Base-by-base conservation (phyloP, 140 eudicot species). In the Cichorium intybus region DNA sequence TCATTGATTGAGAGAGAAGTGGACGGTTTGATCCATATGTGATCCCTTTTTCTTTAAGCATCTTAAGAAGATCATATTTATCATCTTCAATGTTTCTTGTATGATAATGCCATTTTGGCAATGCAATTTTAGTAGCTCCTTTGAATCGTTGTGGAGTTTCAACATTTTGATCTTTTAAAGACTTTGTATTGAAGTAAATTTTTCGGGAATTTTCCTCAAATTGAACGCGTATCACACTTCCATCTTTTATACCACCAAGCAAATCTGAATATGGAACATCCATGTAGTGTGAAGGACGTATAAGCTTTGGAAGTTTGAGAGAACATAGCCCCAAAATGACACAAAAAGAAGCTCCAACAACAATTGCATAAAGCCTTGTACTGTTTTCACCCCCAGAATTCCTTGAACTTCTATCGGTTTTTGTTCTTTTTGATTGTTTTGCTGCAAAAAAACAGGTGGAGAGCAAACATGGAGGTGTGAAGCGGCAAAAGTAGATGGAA, bases 71-170 rank as follows among this genome's bases (percentile, higher is more conserved):
- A 8, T 77, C 82, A 26, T 65, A 71, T 59, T 51, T 77, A 35
- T 77, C 74, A 65, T 77, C 82, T 64, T 71, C 82, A 15, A 77
- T 70, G 46, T 77, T 71, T 50, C 74, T 58, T 28, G 82, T 77
- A 29, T 34, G 63, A 52, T 71, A 71, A 31, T 71, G 66, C 82
- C 82, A 77, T 51, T 64, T 46, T 0, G 82, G 70, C 18, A 48
- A 56, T 7, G 18, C 22, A 18, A 20, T 33, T 41, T 64, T 60
- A 24, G 60, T 29, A 66, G 54, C 20, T 52, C 7, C 58, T 4
- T 57, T 16, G 49, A 71, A 37, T 65, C 56, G 1, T 58, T 65
- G 6, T 22, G 82, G 14, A 28, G 29, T 33, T 28, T 77, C 47
- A 41, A 60, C 41, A 5, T 23, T 59, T 56, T 64, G 46, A 20